These are phyloP conservation scores for Catenaria anguillulae DNA, from an alignment of 371 early-diverging fungal genomes.

Conservation along the genomic window DNA sequence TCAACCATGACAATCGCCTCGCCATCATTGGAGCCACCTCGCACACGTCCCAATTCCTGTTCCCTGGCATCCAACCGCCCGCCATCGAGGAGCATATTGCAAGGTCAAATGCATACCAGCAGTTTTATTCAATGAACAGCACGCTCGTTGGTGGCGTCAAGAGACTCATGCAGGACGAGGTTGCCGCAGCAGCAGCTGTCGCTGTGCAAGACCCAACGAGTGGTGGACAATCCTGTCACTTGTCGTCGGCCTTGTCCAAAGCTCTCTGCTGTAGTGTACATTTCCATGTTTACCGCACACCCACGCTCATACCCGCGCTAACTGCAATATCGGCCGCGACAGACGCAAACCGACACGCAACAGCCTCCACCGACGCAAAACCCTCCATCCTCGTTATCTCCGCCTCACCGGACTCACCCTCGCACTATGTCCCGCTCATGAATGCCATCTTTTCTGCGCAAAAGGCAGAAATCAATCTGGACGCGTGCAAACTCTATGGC, in stretches of 20 bases:
- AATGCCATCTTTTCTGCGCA: conserved; percentile 93
- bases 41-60: conserved; percentile 4
- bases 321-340: too few species aligned
- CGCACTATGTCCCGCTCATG: conserved; percentile 88
- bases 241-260: conserved; percentile 20
- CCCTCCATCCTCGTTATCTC: conserved; percentile 74
- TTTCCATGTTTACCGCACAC: too few species aligned
- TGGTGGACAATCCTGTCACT: neutral
- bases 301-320: too few species aligned
- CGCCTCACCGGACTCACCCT: conserved; percentile 67
- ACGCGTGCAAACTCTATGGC: conserved; percentile 69
- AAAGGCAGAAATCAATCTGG: conserved; percentile 63
- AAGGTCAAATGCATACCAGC: conserved; percentile 9
- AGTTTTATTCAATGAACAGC: conserved; percentile 9
- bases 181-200: too few species aligned
- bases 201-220: too few species aligned
- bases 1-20: conserved; percentile 64
- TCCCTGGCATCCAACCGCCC: neutral
- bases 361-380: too few species aligned
- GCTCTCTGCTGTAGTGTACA: conserved; percentile 24
- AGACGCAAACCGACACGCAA: too few species aligned
- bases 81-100: neutral
- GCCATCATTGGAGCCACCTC: conserved; percentile 49
- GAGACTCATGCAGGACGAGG: conserved; percentile 1
- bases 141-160: neutral